Evolutionary conservation across 495 filamentous ascomycete species (phyloP).

Genomic region (Daldinia loculata): DNA sequence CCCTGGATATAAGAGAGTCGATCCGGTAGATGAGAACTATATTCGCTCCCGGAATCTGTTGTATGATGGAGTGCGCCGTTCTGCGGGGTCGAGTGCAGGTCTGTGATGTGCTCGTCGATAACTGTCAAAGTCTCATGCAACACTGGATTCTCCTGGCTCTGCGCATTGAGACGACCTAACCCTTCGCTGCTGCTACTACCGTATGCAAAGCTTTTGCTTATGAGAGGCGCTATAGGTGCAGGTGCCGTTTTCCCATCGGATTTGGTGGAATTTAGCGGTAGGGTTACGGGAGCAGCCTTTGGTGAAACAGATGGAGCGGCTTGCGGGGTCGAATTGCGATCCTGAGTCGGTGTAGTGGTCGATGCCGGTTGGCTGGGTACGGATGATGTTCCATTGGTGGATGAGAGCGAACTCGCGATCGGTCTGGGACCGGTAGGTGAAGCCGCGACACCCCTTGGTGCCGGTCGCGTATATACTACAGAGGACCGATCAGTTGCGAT

Average conservation of each 20-base stretch:
- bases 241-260: conserved; percentile 39
- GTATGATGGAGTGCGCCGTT: conserved; percentile 59
- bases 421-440: conserved; percentile 40
- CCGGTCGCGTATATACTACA: conserved; percentile 63
- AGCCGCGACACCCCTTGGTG: conserved; percentile 50
- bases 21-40: conserved; percentile 79
- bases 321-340: conserved; percentile 37
- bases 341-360: conserved; percentile 49
- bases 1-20: conserved; percentile 90
- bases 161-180: conserved; percentile 44
- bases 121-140: conserved; percentile 97
- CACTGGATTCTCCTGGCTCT: conserved; percentile 73
- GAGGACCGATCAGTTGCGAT: conserved; percentile 29
- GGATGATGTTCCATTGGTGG: conserved; percentile 38
- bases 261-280: conserved; percentile 54
- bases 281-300: conserved; percentile 45
- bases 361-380: conserved; percentile 45
- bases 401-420: conserved; percentile 35
- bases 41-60: conserved; percentile 90
- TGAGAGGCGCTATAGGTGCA: conserved; percentile 26
- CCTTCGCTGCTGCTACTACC: conserved; percentile 25
- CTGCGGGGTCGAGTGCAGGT: conserved; percentile 77
- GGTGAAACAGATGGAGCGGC: conserved; percentile 24
- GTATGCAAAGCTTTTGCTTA: conserved; percentile 37
- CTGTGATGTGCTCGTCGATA: conserved; percentile 97